Percentiles rank a stretch among this genome's conserved stretches.
Conservation (phyloP, 2,329 filamentous ascomycete species). For the Neofusicoccum sp. region DNA sequence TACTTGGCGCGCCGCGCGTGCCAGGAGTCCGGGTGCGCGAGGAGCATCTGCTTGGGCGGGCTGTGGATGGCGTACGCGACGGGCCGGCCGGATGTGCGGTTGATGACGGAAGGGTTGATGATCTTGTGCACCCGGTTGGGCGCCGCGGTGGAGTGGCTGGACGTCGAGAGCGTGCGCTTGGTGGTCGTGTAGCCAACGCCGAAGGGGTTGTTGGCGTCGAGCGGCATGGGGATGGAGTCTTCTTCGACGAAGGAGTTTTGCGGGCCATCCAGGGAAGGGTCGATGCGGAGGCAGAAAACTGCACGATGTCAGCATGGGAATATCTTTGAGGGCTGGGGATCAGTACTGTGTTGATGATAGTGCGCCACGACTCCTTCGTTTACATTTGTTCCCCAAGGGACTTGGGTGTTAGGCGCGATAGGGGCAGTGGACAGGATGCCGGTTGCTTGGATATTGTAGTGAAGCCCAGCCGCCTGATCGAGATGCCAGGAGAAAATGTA, state of each 20-base stretch:
- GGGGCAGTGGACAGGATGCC: conserved; percentile 23
- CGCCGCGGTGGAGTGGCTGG: conserved; percentile 21
- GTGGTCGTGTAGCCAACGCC: conserved; percentile 10
- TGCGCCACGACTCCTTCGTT: conserved; percentile 22
- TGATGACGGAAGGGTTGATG: conserved; percentile 47
- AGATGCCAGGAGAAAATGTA: conserved; percentile 25
- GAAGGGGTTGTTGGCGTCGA: conserved; percentile 5
- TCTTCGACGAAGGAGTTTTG: conserved; percentile 34
- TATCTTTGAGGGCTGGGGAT: too few species aligned
- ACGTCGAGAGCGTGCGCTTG: conserved; percentile 5
- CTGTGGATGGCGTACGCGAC: conserved; percentile 53
- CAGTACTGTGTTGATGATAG: conserved; percentile 21
- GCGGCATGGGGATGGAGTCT: conserved; percentile 26
- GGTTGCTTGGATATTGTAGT: conserved; percentile 23
- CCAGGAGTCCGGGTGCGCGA: conserved; percentile 26
- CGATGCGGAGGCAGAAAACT: conserved; percentile 45
- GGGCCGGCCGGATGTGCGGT: conserved; percentile 49
- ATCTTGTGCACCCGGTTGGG: conserved; percentile 47
- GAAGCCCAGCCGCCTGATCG: conserved; percentile 21
- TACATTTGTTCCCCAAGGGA: conserved; percentile 22
- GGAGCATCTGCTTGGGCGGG: conserved; percentile 27
- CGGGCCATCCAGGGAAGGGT: conserved; percentile 42
- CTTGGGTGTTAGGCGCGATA: conserved; percentile 17
- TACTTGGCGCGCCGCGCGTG: conserved; percentile 27
- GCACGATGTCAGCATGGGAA: neutral